Conservation (phyloP, 192 early-diverging fungal genomes). For the Phlyctochytrium arcticum region DNA sequence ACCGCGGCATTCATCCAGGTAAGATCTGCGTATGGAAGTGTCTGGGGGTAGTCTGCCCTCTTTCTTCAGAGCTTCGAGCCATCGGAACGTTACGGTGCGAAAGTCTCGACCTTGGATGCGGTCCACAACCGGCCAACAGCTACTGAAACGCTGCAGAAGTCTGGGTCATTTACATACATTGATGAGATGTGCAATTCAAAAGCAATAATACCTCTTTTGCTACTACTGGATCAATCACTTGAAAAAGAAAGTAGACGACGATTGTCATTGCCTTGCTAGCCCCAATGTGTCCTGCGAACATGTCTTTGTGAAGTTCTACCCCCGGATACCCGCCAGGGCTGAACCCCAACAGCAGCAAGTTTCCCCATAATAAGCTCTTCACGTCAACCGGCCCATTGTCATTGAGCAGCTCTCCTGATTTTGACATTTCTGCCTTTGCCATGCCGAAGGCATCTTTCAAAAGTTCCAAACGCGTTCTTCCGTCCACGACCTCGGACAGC, state of each 20-base stretch:
- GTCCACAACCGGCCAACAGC: conserved; percentile 31
- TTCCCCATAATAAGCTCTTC: conserved; percentile 15
- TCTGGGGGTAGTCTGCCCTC: conserved; percentile 25
- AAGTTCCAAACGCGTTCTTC: no score
- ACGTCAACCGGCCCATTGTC: no score
- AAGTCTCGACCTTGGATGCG: conserved; percentile 28
- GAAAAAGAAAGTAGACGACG: conserved; percentile 16
- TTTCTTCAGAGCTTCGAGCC: conserved; percentile 35
- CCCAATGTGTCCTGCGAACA: conserved; percentile 15
- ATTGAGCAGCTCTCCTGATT: no score
- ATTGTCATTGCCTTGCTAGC: conserved; percentile 17
- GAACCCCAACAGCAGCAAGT: conserved; percentile 20
- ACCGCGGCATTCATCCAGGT: conserved; percentile 37
- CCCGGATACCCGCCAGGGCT: not conserved
- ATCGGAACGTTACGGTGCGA: conserved; percentile 18
- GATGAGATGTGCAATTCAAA: not conserved
- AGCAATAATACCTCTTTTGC: conserved; percentile 8
- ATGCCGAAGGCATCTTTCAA: no score
- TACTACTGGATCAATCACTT: not conserved
- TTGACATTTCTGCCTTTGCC: no score
- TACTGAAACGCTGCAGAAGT: conserved; percentile 4
- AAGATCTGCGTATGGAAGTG: conserved; percentile 15
- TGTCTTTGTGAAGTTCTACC: not conserved
- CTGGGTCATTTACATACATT: not conserved
- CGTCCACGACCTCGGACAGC: no score